Evolutionary conservation across 345 rosid genomes (phyloP), one percentile per base, ranked within the genome.

Genomic region (Leavenworthia alabamica): DNA sequence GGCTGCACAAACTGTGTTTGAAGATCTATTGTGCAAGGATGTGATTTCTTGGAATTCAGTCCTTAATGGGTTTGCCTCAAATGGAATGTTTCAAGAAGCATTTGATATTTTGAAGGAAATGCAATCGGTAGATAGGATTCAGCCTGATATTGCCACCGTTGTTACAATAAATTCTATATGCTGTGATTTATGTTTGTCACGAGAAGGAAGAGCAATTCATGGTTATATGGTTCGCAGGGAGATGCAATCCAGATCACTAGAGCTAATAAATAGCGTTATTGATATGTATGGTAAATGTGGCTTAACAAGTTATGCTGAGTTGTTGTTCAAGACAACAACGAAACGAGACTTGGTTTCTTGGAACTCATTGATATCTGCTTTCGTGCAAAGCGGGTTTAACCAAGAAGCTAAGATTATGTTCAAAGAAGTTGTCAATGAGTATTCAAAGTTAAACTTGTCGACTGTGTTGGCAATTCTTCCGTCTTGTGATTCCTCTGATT

Each of bases 21-120:
- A 43, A 43, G 71, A 53, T 44, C 58, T 77, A 68, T 10, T 43
- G 23, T 6, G 24, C 52, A 72, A 72, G 60, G 85, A 85, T 62
- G 56, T 75, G 13, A 55, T 85, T 48, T 77, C 85, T 2, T 82
- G 83, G 81, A 85, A 85, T 71, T 65, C 85, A 49, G 47, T 80
- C 46, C 75, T 85, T 33, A 73, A 63, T 29, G 90, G 87, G 37
- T 73, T 75, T 72, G 58, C 82, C 49, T 51, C 57, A 39, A 82
- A 75, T 49, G 85, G 78, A 53, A 70, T 50, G 77, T 24, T 71
- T 45, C 32, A 35, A 61, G 82, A 69, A 73, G 77, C 80, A 51
- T 77, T 82, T 45, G 51, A 56, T 71, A 43, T 72, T 60, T 67
- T 78, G 54, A 67, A 64, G 33, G 64, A 71, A 72, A 80, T 82